Percentiles rank a stretch among this genome's conserved stretches.
Conservation (phyloP, 108 stramenopile species). For the Cyclotella cryptica region DNA sequence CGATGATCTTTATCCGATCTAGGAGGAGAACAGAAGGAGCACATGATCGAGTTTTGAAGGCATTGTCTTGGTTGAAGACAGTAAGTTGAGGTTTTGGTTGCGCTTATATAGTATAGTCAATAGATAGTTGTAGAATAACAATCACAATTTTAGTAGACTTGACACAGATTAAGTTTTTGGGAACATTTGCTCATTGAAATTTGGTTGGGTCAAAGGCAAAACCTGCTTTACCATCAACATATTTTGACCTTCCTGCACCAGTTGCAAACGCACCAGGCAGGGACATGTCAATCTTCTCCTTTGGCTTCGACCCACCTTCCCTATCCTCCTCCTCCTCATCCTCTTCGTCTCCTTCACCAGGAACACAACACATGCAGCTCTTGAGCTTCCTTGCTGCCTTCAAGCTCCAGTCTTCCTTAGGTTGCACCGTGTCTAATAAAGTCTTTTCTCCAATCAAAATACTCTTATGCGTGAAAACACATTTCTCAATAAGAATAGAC, state of each 20-base stretch:
- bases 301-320: slow-evolving; percentile 33
- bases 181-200: slow-evolving; percentile 21
- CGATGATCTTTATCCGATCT: slow-evolving; percentile 53
- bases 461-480: slow-evolving; percentile 78
- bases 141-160: no score
- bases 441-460: slow-evolving; percentile 89
- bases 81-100: no score
- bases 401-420: slow-evolving; percentile 78
- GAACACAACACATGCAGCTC: slow-evolving; percentile 53
- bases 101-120: no score
- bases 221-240: slow-evolving; percentile 48
- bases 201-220: slow-evolving; percentile 55
- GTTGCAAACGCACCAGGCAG: slow-evolving; percentile 7
- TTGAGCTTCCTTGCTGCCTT: slow-evolving; percentile 68
- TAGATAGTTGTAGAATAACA: not conserved
- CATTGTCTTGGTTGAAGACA: no score
- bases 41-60: not conserved
- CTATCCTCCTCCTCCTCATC: slow-evolving; percentile 57
- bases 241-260: slow-evolving; percentile 28
- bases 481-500: slow-evolving; percentile 65
- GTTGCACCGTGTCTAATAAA: slow-evolving; percentile 79
- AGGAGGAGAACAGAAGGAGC: not conserved
- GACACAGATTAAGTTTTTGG: not conserved
- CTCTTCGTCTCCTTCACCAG: slow-evolving; percentile 61
- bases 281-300: slow-evolving; percentile 10